Percentiles rank a stretch among this genome's conserved stretches.
These are phyloP conservation scores for Arxiozyma slooffiae DNA, from an alignment of 1,139 yeast genomes.

Conservation along the genomic window DNA sequence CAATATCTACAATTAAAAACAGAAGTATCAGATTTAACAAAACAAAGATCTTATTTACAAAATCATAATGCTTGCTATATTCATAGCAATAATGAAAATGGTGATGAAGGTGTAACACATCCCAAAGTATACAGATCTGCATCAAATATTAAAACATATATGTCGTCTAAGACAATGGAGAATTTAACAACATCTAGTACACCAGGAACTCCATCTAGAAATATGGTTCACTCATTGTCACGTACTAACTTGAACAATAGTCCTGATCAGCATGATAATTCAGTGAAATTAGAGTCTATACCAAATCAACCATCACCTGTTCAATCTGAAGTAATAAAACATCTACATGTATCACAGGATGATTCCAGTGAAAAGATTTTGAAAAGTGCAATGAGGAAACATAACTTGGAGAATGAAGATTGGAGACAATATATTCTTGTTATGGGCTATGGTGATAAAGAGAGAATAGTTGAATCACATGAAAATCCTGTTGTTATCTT, in stretches of 20 bases:
- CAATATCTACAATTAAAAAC: constrained; percentile 25
- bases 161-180: background rate
- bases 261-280: background rate
- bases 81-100: background rate
- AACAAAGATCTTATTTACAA: constrained; percentile 4
- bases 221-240: background rate
- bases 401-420: constrained; percentile 67
- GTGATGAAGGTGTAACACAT: background rate
- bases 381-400: constrained; percentile 83
- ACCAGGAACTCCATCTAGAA: background rate
- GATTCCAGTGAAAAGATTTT: constrained; percentile 86
- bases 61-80: background rate
- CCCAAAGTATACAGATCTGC: background rate
- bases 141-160: background rate
- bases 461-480: constrained; percentile 68
- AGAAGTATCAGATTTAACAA: constrained; percentile 26
- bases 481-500: constrained; percentile 88
- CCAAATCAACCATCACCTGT: background rate
- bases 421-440: constrained; percentile 86
- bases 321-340: constrained; percentile 40
- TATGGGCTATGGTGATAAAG: constrained; percentile 85
- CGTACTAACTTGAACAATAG: background rate
- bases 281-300: background rate
- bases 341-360: constrained; percentile 77
- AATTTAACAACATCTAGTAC: background rate